Conservation (phyloP, 2,329 filamentous ascomycete genomes). For the Septoria linicola region DNA sequence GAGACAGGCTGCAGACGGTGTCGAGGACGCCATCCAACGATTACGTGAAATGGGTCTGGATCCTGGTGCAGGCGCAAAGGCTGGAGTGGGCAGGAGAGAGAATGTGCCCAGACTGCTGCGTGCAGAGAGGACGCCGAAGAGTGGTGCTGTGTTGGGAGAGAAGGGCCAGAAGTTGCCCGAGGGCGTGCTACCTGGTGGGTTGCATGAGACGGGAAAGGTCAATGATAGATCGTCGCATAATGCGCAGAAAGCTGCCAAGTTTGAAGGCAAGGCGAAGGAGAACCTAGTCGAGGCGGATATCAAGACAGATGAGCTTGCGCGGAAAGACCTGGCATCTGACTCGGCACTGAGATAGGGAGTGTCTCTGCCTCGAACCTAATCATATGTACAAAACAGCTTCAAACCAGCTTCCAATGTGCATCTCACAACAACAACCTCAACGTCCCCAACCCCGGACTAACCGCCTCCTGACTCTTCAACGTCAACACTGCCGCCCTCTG, state of each 20-base stretch:
- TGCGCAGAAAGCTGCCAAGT: conserved; percentile 31
- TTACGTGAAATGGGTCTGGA: conserved; percentile 33
- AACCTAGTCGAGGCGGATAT: conserved; percentile 32
- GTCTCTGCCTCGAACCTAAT: no score
- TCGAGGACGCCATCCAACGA: conserved; percentile 31
- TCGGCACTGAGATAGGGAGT: conserved; percentile 20
- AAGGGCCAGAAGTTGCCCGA: conserved; percentile 37
- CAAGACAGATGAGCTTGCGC: conserved; percentile 28
- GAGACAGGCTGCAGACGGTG: conserved; percentile 33
- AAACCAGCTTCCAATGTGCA: no score
- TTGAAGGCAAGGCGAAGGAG: conserved; percentile 31
- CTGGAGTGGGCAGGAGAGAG: conserved; percentile 33
- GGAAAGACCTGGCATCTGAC: conserved; percentile 24
- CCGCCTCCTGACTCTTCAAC: conserved; percentile 70
- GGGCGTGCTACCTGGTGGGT: conserved; percentile 36
- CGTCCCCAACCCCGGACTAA: conserved; percentile 58
- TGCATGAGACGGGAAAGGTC: conserved; percentile 35
- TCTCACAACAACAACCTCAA: conserved; percentile 39
- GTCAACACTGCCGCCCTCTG: conserved; percentile 80
- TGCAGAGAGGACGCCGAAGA: conserved; percentile 24
- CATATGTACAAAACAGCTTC: no score
- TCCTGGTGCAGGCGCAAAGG: conserved; percentile 31
- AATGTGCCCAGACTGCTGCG: conserved; percentile 27
- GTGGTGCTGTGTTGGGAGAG: conserved; percentile 30
- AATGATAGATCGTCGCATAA: conserved; percentile 33